A percentile compares a stretch with the other conserved stretches of the same genome.
Conservation (phyloP, 495 filamentous ascomycete genomes). For the Penicillium ochrochloron region DNA sequence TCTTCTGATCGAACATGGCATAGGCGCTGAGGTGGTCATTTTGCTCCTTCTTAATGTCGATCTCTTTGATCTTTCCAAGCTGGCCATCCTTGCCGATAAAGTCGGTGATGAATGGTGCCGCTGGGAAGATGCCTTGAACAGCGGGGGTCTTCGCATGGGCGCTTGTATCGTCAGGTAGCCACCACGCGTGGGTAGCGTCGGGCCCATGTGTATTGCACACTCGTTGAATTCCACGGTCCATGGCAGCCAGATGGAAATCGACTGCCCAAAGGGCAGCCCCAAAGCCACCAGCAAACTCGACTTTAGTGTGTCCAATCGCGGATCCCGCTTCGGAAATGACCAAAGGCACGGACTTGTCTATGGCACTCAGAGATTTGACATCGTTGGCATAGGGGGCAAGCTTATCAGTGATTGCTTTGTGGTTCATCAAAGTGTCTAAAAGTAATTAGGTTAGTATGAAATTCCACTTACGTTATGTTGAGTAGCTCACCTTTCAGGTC, state of each 20-base stretch:
- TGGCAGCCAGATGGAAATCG: constrained; percentile 23
- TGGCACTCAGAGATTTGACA: constrained; percentile 8
- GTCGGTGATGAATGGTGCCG: constrained; percentile 23
- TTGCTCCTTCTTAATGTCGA: constrained; percentile 9
- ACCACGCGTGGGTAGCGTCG: constrained; percentile 21
- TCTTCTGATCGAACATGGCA: constrained; percentile 28
- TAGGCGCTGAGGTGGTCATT: constrained; percentile 28
- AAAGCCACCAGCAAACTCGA: constrained; percentile 16
- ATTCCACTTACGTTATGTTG: not conserved
- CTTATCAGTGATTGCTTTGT: constrained; percentile 25
- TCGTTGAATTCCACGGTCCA: constrained; percentile 19
- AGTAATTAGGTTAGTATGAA: not conserved
- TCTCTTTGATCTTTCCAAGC: constrained; percentile 15
- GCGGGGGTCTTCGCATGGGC: constrained; percentile 1
- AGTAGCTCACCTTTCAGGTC: not conserved
- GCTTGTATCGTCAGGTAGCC: constrained; percentile 22
- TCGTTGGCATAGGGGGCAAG: constrained; percentile 9
- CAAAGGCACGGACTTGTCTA: constrained; percentile 10
- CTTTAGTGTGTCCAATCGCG: not conserved
- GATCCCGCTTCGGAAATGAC: constrained; percentile 24
- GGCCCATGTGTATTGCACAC: constrained; percentile 21
- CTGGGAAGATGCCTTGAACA: constrained; percentile 22
- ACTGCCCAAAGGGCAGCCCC: constrained; percentile 26
- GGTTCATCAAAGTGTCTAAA: constrained; percentile 28
- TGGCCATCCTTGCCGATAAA: constrained; percentile 23